phyloP scores from a whole-genome alignment of 495 filamentous ascomycete species.

The Tuber melanosporum region DNA sequence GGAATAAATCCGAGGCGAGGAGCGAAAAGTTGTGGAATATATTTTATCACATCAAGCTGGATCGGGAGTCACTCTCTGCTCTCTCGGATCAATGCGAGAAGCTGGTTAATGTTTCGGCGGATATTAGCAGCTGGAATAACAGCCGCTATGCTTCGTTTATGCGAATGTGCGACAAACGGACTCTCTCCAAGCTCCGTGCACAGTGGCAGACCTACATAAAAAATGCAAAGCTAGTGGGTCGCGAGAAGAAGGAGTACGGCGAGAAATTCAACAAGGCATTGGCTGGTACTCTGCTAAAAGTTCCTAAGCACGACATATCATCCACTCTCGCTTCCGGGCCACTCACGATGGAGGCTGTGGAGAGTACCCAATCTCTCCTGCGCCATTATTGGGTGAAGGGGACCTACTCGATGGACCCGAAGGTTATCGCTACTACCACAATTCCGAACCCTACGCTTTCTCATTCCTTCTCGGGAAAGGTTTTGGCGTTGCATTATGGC shows the following conservation, averaged over 20 bases:
- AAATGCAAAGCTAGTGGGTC: slow-evolving; percentile 8
- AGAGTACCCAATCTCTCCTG: slow-evolving; percentile 1
- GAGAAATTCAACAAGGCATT: slow-evolving; percentile 15
- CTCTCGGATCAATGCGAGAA: slow-evolving; percentile 28
- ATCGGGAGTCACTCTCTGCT: slow-evolving; percentile 42
- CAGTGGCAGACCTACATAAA: slow-evolving; percentile 32
- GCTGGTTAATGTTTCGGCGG: slow-evolving; percentile 42
- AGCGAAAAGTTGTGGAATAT: slow-evolving; percentile 48
- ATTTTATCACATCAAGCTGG: slow-evolving; percentile 51
- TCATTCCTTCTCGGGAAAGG: slow-evolving; percentile 18
- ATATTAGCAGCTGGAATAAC: slow-evolving; percentile 37
- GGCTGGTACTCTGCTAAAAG: slow-evolving; percentile 1
- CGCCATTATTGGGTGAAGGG: slow-evolving; percentile 32
- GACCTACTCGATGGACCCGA: slow-evolving; percentile 18
- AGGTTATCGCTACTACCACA: slow-evolving; percentile 15
- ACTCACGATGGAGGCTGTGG: slow-evolving; percentile 17
- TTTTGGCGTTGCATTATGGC: slow-evolving; percentile 45
- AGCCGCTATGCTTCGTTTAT: slow-evolving; percentile 36
- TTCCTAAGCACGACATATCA: slow-evolving; percentile 7
- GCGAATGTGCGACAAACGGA: slow-evolving; percentile 39
- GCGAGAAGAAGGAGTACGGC: slow-evolving; percentile 21
- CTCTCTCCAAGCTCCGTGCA: slow-evolving; percentile 33
- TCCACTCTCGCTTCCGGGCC: slow-evolving; percentile 29
- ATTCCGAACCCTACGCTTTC: slow-evolving; percentile 45
- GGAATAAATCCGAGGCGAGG: slow-evolving; percentile 28